phyloP scores from a whole-genome alignment of 2,329 filamentous ascomycete species.

The Claviceps africana region DNA sequence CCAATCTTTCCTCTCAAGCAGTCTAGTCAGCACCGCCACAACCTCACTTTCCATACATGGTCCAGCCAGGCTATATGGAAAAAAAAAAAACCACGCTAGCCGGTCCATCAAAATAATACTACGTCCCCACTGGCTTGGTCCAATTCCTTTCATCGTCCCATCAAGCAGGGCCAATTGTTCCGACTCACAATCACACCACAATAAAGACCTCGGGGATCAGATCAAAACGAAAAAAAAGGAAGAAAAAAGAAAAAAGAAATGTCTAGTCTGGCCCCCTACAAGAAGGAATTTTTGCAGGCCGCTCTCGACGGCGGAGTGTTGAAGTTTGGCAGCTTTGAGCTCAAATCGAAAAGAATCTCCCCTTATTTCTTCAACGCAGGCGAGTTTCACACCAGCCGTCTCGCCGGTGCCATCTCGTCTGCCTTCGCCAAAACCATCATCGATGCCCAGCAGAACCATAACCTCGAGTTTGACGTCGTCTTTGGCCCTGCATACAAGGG shows the following conservation, averaged over 20 bases:
- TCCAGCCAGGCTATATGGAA: not conserved
- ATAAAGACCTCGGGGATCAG: too few relatives aligned
- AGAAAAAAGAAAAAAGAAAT: constrained; percentile 1
- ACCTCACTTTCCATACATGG: not conserved
- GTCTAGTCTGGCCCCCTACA: constrained; percentile 43
- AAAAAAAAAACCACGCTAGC: not conserved
- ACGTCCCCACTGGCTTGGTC: too few relatives aligned
- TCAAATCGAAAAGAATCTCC: constrained; percentile 83
- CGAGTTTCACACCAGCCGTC: constrained; percentile 68
- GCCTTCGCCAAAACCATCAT: constrained; percentile 63
- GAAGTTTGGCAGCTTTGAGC: constrained; percentile 69
- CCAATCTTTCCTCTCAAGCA: not conserved
- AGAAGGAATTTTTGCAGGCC: constrained; percentile 57
- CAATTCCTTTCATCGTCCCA: too few relatives aligned
- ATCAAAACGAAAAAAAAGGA: too few relatives aligned
- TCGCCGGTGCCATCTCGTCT: constrained; percentile 62
- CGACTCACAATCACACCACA: too few relatives aligned
- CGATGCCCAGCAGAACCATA: constrained; percentile 27
- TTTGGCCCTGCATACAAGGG: constrained; percentile 97
- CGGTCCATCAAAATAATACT: too few relatives aligned
- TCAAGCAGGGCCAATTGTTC: too few relatives aligned
- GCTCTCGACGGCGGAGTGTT: constrained; percentile 56
- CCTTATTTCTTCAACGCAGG: constrained; percentile 98
- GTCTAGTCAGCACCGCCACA: not conserved
- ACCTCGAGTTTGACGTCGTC: constrained; percentile 62